Percentiles rank a stretch among this genome's conserved stretches.
phyloP scores from a whole-genome alignment of 768 basidiomycete genomes.

The Boletus pseudopeckii region DNA sequence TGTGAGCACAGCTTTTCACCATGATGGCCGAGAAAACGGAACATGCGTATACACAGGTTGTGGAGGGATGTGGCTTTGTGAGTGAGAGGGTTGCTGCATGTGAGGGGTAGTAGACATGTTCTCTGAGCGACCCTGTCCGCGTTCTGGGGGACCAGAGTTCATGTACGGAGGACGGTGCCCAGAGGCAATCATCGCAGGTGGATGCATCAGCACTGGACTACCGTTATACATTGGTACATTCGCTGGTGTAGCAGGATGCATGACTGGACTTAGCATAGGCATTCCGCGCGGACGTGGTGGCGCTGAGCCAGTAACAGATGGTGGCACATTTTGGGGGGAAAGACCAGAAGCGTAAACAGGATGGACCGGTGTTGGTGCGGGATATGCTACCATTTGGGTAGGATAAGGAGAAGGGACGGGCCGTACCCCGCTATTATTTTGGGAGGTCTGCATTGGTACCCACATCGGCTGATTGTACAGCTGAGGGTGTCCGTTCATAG shows the following conservation, averaged over 20 bases:
- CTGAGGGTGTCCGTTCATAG: constrained; percentile 58
- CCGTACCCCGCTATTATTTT: constrained; percentile 52
- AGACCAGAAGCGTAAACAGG: constrained; percentile 48
- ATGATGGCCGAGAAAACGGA: constrained; percentile 29
- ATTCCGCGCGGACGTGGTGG: constrained; percentile 48
- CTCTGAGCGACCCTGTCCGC: constrained; percentile 49
- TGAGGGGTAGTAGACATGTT: constrained; percentile 39
- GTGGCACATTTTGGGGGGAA: constrained; percentile 35
- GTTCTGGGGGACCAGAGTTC: constrained; percentile 48
- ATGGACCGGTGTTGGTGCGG: constrained; percentile 45
- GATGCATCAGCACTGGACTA: constrained; percentile 67
- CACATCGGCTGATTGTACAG: constrained; percentile 64
- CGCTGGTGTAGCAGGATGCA: constrained; percentile 50
- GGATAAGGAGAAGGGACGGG: constrained; percentile 59
- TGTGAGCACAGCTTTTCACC: constrained; percentile 23
- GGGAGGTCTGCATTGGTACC: constrained; percentile 51
- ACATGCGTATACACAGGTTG: constrained; percentile 31
- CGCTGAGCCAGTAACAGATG: constrained; percentile 27
- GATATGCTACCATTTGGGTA: constrained; percentile 62
- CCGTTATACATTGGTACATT: constrained; percentile 54
- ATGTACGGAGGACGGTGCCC: constrained; percentile 35
- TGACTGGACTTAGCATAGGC: constrained; percentile 70
- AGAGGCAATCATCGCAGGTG: constrained; percentile 39
- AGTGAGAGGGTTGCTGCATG: constrained; percentile 36
- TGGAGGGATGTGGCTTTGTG: constrained; percentile 25